These are phyloP conservation scores for Amyloporia xantha DNA, from an alignment of 768 basidiomycete genomes.

Conservation along the genomic window DNA sequence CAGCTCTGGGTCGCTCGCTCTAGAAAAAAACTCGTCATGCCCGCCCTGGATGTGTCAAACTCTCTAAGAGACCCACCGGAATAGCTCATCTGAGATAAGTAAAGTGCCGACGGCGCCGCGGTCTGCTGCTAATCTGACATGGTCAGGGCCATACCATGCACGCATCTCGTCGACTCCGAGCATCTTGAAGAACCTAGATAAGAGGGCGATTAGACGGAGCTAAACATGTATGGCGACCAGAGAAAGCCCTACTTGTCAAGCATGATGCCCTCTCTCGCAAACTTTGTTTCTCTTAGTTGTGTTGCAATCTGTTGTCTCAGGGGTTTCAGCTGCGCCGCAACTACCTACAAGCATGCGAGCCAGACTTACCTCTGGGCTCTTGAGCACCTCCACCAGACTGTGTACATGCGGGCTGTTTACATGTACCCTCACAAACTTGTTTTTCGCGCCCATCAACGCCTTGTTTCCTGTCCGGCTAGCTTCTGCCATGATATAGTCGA, in stretches of 20 bases:
- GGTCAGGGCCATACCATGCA: slow-evolving; percentile 97
- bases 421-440: slow-evolving; percentile 88
- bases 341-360: background rate
- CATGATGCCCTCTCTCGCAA: slow-evolving; percentile 87
- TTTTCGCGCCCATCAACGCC: slow-evolving; percentile 63
- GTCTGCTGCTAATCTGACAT: slow-evolving; percentile 87
- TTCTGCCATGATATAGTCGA: slow-evolving; percentile 77
- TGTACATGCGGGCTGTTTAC: slow-evolving; percentile 93
- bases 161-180: slow-evolving; percentile 89
- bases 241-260: slow-evolving; percentile 63
- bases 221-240: background rate
- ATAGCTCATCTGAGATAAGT: slow-evolving; percentile 91
- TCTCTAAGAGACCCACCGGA: slow-evolving; percentile 48
- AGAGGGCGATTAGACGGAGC: background rate
- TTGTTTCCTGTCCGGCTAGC: slow-evolving; percentile 81
- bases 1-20: slow-evolving; percentile 70
- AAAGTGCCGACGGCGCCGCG: slow-evolving; percentile 92
- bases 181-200: slow-evolving; percentile 92
- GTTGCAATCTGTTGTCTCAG: slow-evolving; percentile 45
- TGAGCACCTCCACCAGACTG: slow-evolving; percentile 87
- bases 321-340: background rate
- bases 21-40: slow-evolving; percentile 23
- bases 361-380: slow-evolving; percentile 79
- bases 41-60: background rate
- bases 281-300: slow-evolving; percentile 91